Percentiles rank a stretch among this genome's conserved stretches.
phyloP scores from a whole-genome alignment of 2,329 filamentous ascomycete genomes.

The Stagonosporopsis chrysanthemi region DNA sequence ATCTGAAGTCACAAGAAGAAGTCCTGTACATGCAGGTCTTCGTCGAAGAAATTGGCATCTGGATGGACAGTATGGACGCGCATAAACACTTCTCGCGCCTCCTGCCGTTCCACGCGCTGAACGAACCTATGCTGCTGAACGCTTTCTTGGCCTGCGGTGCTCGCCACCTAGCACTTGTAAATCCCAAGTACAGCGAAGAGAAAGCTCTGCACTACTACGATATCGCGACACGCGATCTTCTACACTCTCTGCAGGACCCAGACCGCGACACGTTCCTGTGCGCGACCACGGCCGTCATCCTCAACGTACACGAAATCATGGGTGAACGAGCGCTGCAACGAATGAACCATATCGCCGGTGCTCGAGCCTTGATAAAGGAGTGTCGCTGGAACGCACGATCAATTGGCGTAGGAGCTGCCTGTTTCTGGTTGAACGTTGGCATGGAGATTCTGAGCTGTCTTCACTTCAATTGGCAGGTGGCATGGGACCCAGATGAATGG shows the following conservation, averaged over 20 bases:
- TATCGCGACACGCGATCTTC: slow-evolving; percentile 78
- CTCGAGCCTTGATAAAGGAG: slow-evolving; percentile 84
- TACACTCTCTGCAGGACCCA: slow-evolving; percentile 81
- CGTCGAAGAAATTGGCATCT: slow-evolving; percentile 85
- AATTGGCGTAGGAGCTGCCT: slow-evolving; percentile 80
- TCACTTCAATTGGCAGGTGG: slow-evolving; percentile 83
- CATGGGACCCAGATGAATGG: slow-evolving; percentile 92
- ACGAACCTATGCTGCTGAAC: slow-evolving; percentile 87
- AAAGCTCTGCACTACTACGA: slow-evolving; percentile 86
- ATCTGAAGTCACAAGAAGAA: slow-evolving; percentile 77
- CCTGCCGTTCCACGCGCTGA: slow-evolving; percentile 82
- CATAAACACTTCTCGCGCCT: slow-evolving; percentile 85
- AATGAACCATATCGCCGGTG: slow-evolving; percentile 90
- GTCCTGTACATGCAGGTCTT: slow-evolving; percentile 91
- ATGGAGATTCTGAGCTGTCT: slow-evolving; percentile 91
- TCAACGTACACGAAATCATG: slow-evolving; percentile 95
- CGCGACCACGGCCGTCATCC: slow-evolving; percentile 83
- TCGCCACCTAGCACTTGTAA: slow-evolving; percentile 77
- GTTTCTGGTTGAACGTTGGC: slow-evolving; percentile 92
- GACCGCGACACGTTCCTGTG: slow-evolving; percentile 85
- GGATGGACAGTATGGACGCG: slow-evolving; percentile 93
- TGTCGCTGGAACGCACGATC: slow-evolving; percentile 86
- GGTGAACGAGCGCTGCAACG: slow-evolving; percentile 77
- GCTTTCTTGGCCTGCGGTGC: slow-evolving; percentile 89
- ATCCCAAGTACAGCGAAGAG: slow-evolving; percentile 74